Evolutionary conservation across 2,329 filamentous ascomycete species (phyloP).

Genomic region (Exophiala xenobiotica): DNA sequence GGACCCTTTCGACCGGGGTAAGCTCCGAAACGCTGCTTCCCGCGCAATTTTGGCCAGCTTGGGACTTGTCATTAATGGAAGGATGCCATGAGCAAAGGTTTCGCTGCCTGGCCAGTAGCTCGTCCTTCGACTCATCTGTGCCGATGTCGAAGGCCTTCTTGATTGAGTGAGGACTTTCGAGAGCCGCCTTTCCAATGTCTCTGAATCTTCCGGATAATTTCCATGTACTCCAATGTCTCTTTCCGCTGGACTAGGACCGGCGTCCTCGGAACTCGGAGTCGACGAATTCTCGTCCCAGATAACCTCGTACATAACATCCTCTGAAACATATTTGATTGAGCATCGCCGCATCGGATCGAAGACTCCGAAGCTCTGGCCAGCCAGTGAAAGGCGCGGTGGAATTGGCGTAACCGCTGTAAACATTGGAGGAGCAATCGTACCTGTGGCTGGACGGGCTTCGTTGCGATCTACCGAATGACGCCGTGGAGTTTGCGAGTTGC

Average conservation of each 20-base stretch:
- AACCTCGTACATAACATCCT: slow-evolving; percentile 25
- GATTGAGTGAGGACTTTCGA: slow-evolving; percentile 19
- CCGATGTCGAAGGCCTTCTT: slow-evolving; percentile 9
- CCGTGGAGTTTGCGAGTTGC: not conserved
- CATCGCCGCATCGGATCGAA: slow-evolving; percentile 20
- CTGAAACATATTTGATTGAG: slow-evolving; percentile 26
- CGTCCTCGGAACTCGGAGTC: slow-evolving; percentile 9
- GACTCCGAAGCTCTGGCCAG: not conserved
- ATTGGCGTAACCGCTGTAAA: slow-evolving; percentile 21
- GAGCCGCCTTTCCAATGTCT: slow-evolving; percentile 22
- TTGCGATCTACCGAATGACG: slow-evolving; percentile 8
- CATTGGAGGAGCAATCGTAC: slow-evolving; percentile 21
- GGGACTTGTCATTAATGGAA: slow-evolving; percentile 8
- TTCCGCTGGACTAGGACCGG: slow-evolving; percentile 5
- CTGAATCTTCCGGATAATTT: slow-evolving; percentile 15
- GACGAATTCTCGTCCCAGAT: slow-evolving; percentile 29
- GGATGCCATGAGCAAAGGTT: slow-evolving; percentile 5
- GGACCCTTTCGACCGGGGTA: slow-evolving; percentile 18
- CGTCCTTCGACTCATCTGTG: slow-evolving; percentile 4
- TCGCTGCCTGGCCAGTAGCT: slow-evolving; percentile 8
- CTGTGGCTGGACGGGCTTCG: slow-evolving; percentile 15
- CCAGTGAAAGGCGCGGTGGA: slow-evolving; percentile 9
- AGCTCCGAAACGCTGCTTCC: slow-evolving; percentile 18
- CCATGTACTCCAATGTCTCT: slow-evolving; percentile 1
- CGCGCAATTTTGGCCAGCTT: slow-evolving; percentile 19